Base-by-base conservation (phyloP, 768 basidiomycete species). In the Termitomyces sp. region DNA sequence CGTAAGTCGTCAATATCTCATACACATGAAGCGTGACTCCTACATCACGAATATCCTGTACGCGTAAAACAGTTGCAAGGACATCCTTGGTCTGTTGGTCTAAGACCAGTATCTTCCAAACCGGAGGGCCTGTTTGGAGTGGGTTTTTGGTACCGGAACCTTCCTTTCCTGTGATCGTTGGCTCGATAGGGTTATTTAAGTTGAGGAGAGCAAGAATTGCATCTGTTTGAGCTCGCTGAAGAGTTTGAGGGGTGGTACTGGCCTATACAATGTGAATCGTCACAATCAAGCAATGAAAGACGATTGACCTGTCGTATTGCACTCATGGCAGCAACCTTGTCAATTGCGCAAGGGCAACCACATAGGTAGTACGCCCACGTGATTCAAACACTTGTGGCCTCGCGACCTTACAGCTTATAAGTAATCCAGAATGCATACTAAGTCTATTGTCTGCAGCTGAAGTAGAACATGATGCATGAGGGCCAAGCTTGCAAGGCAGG, bases 21-120 rank as follows among this genome's bases (percentile, higher is more conserved):
- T 77, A 98, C 95, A 98, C 94, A 75, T 99, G 97, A 58, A 99
- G 79, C 9, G 97, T 99, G 42, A 99, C 94, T 33, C 97, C 97
- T 50, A 92, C 91, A 66, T 98, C 96, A 56, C 97, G 83, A 60
- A 99, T 79, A 74, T 98, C 97, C 72, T 98, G 95, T 7, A 99
- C 97, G 54, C 95, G 85, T 62, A 99, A 75, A 20, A 94, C 90
- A 1, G 96, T 98, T 16, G 97, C 97, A 37, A 99, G 80, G 22
- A 98, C 87, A 70, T 98, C 97, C 71, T 98, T 97, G 24, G 94
- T 96, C 64, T 89, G 83, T 67, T 97, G 93, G 71, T 99, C 97
- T 55, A 99, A 77, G 1, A 99, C 88, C 10, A 99, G 76, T 15
- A 98, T 87, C 72, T 99, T 99, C 96, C 97, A 99, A 5, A 97